These are phyloP conservation scores for Danielozyma ontarioensis DNA, from an alignment of 805 yeast genomes.

Conservation along the genomic window DNA sequence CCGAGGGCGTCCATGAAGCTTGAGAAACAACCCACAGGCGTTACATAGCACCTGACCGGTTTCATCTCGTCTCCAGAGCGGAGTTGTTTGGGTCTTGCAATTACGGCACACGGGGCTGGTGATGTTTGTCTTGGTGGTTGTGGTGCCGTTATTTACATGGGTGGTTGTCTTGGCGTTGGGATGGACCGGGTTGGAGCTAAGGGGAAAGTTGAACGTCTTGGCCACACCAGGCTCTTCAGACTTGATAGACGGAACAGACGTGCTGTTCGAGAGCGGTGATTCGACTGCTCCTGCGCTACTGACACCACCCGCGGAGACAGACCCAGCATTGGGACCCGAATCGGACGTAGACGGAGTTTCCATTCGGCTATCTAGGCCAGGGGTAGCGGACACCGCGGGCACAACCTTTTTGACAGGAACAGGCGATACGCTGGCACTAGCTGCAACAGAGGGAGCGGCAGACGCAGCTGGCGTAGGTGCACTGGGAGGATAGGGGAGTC, in stretches of 20 bases:
- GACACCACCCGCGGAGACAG: constrained; percentile 2
- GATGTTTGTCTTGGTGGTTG: constrained; percentile 60
- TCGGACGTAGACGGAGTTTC: not conserved
- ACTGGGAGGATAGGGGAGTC: constrained; percentile 6
- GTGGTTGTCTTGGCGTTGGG: constrained; percentile 64
- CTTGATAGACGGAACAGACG: too few relatives aligned
- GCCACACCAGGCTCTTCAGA: not conserved
- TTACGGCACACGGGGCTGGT: constrained; percentile 76
- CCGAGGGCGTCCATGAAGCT: constrained; percentile 87
- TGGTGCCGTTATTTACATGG: constrained; percentile 52
- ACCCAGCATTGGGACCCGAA: not conserved
- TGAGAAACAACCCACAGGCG: constrained; percentile 88
- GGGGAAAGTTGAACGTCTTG: constrained; percentile 7
- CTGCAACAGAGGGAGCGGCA: not conserved
- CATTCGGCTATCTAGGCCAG: not conserved
- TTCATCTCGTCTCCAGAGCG: constrained; percentile 93
- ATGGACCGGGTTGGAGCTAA: constrained; percentile 35
- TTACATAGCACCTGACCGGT: constrained; percentile 75
- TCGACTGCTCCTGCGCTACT: too few relatives aligned
- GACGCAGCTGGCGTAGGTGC: not conserved
- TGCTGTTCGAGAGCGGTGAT: too few relatives aligned
- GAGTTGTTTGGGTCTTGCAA: constrained; percentile 90
- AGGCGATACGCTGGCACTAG: not conserved
- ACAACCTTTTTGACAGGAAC: not conserved
- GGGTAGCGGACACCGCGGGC: not conserved